phyloP scores from a whole-genome alignment of 768 basidiomycete species.

The Xerocomellus intermedius region DNA sequence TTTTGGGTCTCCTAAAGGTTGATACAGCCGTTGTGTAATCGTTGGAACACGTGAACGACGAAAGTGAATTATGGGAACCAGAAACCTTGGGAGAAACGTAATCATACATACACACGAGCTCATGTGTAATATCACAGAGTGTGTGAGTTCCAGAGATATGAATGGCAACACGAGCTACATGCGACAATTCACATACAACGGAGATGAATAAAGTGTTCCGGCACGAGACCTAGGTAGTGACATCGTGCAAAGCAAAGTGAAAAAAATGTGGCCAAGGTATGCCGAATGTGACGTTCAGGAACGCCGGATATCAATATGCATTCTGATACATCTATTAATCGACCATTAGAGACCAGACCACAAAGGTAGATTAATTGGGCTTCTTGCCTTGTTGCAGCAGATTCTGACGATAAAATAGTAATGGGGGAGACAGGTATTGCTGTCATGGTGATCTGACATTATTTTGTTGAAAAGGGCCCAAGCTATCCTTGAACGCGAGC shows the following conservation, averaged over 20 bases:
- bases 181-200: background rate
- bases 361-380: background rate
- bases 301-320: too few relatives aligned
- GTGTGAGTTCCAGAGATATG: background rate
- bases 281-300: background rate
- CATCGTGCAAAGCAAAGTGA: background rate
- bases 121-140: background rate
- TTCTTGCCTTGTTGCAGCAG: background rate
- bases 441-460: background rate
- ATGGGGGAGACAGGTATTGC: background rate
- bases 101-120: conserved; percentile 8
- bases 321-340: conserved; percentile 16
- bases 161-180: background rate
- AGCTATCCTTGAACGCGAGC: conserved; percentile 15
- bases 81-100: conserved; percentile 35
- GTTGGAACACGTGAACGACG: too few relatives aligned
- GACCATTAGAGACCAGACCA: background rate
- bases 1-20: too few relatives aligned
- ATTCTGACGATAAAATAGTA: background rate
- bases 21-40: too few relatives aligned
- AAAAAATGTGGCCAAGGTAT: conserved; percentile 4
- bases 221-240: background rate
- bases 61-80: too few relatives aligned
- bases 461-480: background rate
- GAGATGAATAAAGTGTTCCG: conserved; percentile 24